Evolutionary conservation across 2,329 filamentous ascomycete species (phyloP).

Genomic region (Sclerotinia subarctica): DNA sequence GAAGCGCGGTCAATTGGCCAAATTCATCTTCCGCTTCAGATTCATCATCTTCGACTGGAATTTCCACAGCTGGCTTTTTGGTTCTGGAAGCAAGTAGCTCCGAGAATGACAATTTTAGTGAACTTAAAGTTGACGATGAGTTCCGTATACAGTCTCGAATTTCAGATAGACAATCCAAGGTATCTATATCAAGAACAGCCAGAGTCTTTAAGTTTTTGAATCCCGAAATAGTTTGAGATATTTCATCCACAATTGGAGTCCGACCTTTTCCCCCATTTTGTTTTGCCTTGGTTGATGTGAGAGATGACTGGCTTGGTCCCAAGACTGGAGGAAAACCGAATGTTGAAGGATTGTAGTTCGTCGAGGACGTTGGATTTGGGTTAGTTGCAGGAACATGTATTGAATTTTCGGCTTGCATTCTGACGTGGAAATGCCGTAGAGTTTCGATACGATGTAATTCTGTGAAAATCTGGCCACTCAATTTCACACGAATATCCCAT

Average conservation of each 20-base stretch:
- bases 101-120: constrained; percentile 58
- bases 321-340: not conserved
- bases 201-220: constrained; percentile 55
- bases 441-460: constrained; percentile 53
- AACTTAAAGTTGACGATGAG: constrained; percentile 52
- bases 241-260: constrained; percentile 10
- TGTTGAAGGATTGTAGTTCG: not conserved
- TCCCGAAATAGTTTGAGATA: constrained; percentile 52
- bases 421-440: constrained; percentile 54
- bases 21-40: constrained; percentile 57
- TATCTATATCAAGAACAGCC: constrained; percentile 59
- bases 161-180: constrained; percentile 53
- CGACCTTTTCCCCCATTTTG: constrained; percentile 21
- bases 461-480: constrained; percentile 56
- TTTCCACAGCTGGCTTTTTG: constrained; percentile 44
- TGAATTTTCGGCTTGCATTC: constrained; percentile 56
- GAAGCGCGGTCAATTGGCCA: constrained; percentile 40
- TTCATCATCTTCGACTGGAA: constrained; percentile 46
- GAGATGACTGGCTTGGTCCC: not conserved
- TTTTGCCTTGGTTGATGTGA: constrained; percentile 19
- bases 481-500: constrained; percentile 63
- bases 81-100: constrained; percentile 48
- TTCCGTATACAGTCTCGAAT: constrained; percentile 54
- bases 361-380: not conserved
- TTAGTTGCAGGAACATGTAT: constrained; percentile 49